These are phyloP conservation scores for Linderina pennispora DNA, from an alignment of 192 early-diverging fungal genomes.

Conservation along the genomic window DNA sequence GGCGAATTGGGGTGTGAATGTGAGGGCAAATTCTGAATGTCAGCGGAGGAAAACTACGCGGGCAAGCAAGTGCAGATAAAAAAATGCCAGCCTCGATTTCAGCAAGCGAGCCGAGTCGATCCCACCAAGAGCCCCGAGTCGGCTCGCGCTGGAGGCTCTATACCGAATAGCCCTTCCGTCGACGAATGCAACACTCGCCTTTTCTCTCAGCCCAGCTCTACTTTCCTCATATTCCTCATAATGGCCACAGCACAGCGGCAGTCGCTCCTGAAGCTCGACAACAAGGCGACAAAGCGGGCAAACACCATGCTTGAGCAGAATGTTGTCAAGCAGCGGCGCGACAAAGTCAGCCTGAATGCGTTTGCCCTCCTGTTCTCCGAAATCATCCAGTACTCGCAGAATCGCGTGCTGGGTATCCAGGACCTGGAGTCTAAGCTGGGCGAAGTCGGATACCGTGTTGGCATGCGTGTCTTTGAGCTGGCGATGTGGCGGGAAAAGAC, in stretches of 20 bases:
- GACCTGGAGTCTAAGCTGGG: slow-evolving; percentile 90
- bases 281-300: slow-evolving; percentile 34
- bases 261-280: slow-evolving; percentile 31
- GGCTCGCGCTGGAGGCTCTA: no score
- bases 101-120: no score
- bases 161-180: no score
- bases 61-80: neutral
- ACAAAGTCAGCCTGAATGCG: slow-evolving; percentile 75
- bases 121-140: no score
- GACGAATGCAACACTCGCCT: no score
- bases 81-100: no score
- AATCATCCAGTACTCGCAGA: slow-evolving; percentile 96
- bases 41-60: neutral
- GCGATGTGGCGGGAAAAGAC: slow-evolving; percentile 84
- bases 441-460: slow-evolving; percentile 93
- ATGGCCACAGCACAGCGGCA: slow-evolving; percentile 14
- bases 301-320: slow-evolving; percentile 67
- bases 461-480: slow-evolving; percentile 83
- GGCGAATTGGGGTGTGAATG: neutral
- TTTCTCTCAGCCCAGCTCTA: no score
- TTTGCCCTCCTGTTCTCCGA: slow-evolving; percentile 92
- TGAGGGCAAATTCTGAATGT: neutral
- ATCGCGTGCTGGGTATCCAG: slow-evolving; percentile 87
- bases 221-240: no score
- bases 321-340: slow-evolving; percentile 62